Percentiles rank a stretch among this genome's conserved stretches.
Conservation (phyloP, 208 protist genomes). For the Crithidia thermophila region DNA sequence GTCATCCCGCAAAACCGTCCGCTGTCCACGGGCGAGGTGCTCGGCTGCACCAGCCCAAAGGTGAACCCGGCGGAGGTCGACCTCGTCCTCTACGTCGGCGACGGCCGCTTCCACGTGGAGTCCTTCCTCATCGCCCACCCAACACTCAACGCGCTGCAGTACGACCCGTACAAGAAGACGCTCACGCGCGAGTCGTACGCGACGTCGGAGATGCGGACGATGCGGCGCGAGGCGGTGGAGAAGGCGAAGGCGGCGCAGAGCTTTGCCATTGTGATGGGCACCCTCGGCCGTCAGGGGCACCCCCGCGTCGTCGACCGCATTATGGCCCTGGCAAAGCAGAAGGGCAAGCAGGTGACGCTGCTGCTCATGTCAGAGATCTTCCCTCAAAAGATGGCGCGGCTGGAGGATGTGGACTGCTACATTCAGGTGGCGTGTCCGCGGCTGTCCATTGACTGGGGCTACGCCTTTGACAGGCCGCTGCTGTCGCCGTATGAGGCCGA, state of each 20-base stretch:
- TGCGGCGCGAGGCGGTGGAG: slow-evolving; percentile 84
- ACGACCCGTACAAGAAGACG: slow-evolving; percentile 97
- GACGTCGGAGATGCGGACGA: slow-evolving; percentile 89
- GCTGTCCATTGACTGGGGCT: slow-evolving; percentile 99
- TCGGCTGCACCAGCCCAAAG: slow-evolving; percentile 98
- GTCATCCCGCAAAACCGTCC: slow-evolving; percentile 96
- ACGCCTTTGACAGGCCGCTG: slow-evolving; percentile 96
- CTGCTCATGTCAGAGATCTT: slow-evolving; percentile 98
- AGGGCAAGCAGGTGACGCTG: slow-evolving; percentile 77
- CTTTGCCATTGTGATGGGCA: slow-evolving; percentile 98
- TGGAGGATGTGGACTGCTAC: slow-evolving; percentile 95
- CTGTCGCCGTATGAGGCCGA: slow-evolving; percentile 98
- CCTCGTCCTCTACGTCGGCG: slow-evolving; percentile 95
- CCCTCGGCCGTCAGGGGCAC: slow-evolving; percentile 97
- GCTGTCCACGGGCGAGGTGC: slow-evolving; percentile 97
- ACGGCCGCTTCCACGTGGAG: slow-evolving; percentile 99
- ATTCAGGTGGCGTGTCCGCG: slow-evolving; percentile 98
- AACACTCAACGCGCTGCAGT: slow-evolving; percentile 88
- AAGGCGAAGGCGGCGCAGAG: slow-evolving; percentile 74
- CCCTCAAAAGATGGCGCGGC: slow-evolving; percentile 92
- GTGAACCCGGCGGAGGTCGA: slow-evolving; percentile 74
- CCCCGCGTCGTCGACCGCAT: slow-evolving; percentile 94
- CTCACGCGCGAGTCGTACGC: slow-evolving; percentile 95
- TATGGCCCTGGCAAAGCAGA: slow-evolving; percentile 69
- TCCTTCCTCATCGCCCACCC: slow-evolving; percentile 98